Percentiles rank a stretch among this genome's conserved stretches.
Conservation (phyloP, 1,284 basidiomycete species). For the Naganishia sp. region DNA sequence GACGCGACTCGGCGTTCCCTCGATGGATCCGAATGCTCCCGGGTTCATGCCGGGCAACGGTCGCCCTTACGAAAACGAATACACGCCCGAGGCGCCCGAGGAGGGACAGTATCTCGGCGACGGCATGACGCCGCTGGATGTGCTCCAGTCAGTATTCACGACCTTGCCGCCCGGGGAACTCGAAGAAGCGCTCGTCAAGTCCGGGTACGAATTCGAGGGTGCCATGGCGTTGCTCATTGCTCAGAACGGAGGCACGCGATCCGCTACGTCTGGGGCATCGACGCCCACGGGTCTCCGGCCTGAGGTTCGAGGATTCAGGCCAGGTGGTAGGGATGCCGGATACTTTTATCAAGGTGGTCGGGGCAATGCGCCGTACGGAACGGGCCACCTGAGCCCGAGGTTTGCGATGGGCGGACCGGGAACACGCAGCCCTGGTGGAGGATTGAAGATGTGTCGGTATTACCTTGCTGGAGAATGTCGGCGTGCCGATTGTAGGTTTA, state of each 20-base stretch:
- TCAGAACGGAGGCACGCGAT: conserved; percentile 54
- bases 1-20: conserved; percentile 26
- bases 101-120: conserved; percentile 65
- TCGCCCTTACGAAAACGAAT: conserved; percentile 9
- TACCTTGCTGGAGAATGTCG: conserved; percentile 95
- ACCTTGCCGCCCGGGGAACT: conserved; percentile 84
- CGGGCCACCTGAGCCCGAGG: conserved; percentile 41
- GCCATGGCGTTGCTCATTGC: conserved; percentile 92
- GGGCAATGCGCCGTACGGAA: conserved; percentile 41
- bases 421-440: conserved; percentile 59
- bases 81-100: conserved; percentile 2
- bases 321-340: conserved; percentile 35
- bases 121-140: conserved; percentile 96
- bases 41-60: conserved; percentile 15
- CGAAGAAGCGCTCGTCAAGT: conserved; percentile 83
- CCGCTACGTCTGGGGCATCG: conserved; percentile 41
- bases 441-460: conserved; percentile 82
- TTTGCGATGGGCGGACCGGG: conserved; percentile 47
- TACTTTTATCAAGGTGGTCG: conserved; percentile 44
- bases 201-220: conserved; percentile 90
- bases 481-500: conserved; percentile 94
- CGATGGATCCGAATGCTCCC: conserved; percentile 18
- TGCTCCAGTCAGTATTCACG: conserved; percentile 87
- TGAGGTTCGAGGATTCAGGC: conserved; percentile 18
- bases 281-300: conserved; percentile 40